These are phyloP conservation scores for Garcia nutans DNA, from an alignment of 345 rosid species.

Conservation along the genomic window DNA sequence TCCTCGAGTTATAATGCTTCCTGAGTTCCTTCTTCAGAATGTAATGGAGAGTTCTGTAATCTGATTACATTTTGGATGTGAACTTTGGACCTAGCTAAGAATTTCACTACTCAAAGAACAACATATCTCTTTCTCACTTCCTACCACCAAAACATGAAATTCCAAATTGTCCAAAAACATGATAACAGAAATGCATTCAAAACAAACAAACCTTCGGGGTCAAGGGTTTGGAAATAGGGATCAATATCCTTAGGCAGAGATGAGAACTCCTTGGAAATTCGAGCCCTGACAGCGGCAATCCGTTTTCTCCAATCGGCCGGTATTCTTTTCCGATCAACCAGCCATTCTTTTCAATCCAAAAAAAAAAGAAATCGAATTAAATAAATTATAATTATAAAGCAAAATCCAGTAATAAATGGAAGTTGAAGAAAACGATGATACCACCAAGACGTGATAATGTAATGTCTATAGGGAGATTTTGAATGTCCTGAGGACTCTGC, in stretches of 20 bases:
- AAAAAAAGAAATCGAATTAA: background rate
- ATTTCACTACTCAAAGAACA: background rate
- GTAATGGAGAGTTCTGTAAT: background rate
- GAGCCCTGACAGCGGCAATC: conserved; percentile 63
- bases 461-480: conserved; percentile 90
- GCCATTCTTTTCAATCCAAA: conserved; percentile 60
- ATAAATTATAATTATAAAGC: background rate
- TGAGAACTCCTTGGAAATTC: conserved; percentile 67
- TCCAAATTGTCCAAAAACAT: background rate
- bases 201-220: conserved; percentile 55
- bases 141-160: background rate
- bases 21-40: background rate
- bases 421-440: conserved; percentile 23
- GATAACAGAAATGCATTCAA: background rate
- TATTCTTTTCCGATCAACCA: conserved; percentile 92
- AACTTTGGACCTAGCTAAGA: background rate
- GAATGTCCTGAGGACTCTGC: conserved; percentile 69
- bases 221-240: conserved; percentile 76
- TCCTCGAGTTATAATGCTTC: background rate
- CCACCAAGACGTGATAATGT: conserved; percentile 94
- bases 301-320: conserved; percentile 93
- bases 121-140: background rate
- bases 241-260: conserved; percentile 73
- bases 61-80: background rate
- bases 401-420: background rate